Conservation (phyloP, 2,329 filamentous ascomycete species). For the Cadophora gregata region DNA sequence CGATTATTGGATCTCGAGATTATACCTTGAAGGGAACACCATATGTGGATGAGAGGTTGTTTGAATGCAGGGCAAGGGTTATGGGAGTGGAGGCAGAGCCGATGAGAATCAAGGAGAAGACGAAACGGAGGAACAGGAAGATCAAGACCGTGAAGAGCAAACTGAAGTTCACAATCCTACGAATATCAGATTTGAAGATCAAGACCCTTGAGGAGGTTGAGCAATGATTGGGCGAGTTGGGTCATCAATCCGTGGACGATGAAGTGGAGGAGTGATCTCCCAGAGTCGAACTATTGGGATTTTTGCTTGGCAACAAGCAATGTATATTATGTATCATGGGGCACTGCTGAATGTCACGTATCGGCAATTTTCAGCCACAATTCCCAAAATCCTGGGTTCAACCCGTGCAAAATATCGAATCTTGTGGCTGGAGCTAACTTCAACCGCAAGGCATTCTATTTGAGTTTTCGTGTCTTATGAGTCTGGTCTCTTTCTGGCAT, state of each 20-base stretch:
- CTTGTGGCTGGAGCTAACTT: not conserved
- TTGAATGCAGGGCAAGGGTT: slow-evolving; percentile 84
- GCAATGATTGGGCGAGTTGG: slow-evolving; percentile 20
- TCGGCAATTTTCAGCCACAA: not conserved
- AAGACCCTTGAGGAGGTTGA: slow-evolving; percentile 52
- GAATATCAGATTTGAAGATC: slow-evolving; percentile 76
- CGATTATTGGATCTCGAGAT: slow-evolving; percentile 82
- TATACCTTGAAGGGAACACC: slow-evolving; percentile 84
- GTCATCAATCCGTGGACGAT: not conserved
- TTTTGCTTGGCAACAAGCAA: slow-evolving; percentile 14
- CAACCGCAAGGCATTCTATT: not conserved
- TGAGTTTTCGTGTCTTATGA: not conserved
- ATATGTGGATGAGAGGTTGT: slow-evolving; percentile 84
- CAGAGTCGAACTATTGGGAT: not conserved
- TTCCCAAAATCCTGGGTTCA: not conserved
- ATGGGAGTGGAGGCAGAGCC: slow-evolving; percentile 85
- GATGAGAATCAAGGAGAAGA: slow-evolving; percentile 79
- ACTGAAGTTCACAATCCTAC: slow-evolving; percentile 85
- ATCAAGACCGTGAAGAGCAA: slow-evolving; percentile 84
- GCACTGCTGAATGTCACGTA: slow-evolving; percentile 1
- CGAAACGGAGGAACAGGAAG: slow-evolving; percentile 76
- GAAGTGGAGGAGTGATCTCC: not conserved
- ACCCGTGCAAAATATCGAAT: not conserved
- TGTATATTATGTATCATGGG: slow-evolving; percentile 22
- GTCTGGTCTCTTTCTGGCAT: not conserved